Percentiles rank a stretch among this genome's conserved stretches.
Evolutionary conservation across 2,329 filamentous ascomycete genomes (phyloP).

Genomic region (Myotisia sp.): DNA sequence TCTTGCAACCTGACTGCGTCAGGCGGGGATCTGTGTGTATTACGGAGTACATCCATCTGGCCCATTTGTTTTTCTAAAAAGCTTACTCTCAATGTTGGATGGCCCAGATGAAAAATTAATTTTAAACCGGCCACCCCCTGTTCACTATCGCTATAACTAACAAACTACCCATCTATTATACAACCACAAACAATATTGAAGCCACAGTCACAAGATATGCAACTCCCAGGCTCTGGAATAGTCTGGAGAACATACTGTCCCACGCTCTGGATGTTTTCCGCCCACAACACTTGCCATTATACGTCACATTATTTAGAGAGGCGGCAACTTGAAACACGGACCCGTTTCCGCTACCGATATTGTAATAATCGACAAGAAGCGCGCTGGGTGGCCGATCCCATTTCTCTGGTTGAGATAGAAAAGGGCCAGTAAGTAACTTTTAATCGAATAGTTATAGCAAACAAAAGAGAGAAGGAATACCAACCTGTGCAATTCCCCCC

Average conservation of each 20-base stretch:
- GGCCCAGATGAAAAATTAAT: no score
- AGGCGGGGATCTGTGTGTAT: no score
- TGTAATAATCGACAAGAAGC: constrained; percentile 76
- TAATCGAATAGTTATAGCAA: constrained; percentile 9
- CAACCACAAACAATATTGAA: neutral
- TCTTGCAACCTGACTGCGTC: no score
- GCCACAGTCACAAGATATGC: neutral
- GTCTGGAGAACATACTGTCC: neutral
- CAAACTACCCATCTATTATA: neutral
- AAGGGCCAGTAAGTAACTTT: no score
- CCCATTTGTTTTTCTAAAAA: no score
- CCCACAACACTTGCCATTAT: constrained; percentile 35
- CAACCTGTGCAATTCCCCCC: constrained; percentile 47
- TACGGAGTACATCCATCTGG: no score
- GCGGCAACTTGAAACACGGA: constrained; percentile 66
- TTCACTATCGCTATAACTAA: no score
- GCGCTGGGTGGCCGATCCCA: constrained; percentile 64
- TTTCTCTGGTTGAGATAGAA: constrained; percentile 22
- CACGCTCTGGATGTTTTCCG: constrained; percentile 7
- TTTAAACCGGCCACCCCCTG: no score
- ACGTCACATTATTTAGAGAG: constrained; percentile 57
- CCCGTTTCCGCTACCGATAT: constrained; percentile 51
- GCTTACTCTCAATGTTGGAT: no score
- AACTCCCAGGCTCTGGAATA: neutral
- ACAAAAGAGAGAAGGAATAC: constrained; percentile 11